A percentile compares a stretch with the other conserved stretches of the same genome.
Conservation (phyloP, 352 stramenopile genomes). For the Globisporangium cylindrosporum region DNA sequence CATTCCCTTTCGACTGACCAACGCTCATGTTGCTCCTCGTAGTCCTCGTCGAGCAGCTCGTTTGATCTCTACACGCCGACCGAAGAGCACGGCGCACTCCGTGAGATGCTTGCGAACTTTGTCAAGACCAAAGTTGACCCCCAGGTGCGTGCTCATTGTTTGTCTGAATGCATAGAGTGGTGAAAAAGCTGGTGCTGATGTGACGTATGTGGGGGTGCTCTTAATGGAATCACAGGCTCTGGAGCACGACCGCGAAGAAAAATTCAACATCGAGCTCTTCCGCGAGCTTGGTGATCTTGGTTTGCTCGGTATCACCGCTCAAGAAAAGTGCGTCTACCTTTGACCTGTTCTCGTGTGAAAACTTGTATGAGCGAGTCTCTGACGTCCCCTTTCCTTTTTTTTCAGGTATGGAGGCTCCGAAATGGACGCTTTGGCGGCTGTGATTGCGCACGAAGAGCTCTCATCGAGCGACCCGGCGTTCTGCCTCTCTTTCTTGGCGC, state of each 20-base stretch:
- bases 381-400: neutral
- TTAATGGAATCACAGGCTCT: constrained; percentile 52
- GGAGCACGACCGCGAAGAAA: constrained; percentile 94
- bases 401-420: constrained; percentile 92
- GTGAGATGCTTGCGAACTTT: constrained; percentile 93
- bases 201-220: neutral
- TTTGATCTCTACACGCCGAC: constrained; percentile 88
- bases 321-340: constrained; percentile 76
- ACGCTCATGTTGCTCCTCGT: neutral
- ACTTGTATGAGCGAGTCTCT: neutral
- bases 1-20: neutral
- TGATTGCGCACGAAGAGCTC: constrained; percentile 95
- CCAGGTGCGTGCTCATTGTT: constrained; percentile 54
- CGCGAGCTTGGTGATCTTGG: constrained; percentile 93
- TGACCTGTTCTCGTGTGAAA: neutral
- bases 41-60: constrained; percentile 16
- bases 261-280: constrained; percentile 97
- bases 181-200: neutral
- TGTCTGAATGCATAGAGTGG: neutral
- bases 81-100: constrained; percentile 86
- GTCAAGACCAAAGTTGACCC: constrained; percentile 97
- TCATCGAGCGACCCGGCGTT: constrained; percentile 97
- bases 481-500: constrained; percentile 96
- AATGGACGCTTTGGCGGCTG: constrained; percentile 94
- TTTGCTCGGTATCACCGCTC: constrained; percentile 95